Percentiles rank a stretch among this genome's conserved stretches.
These are phyloP conservation scores for Lachancea mirantina DNA, from an alignment of 805 yeast genomes.

Conservation along the genomic window DNA sequence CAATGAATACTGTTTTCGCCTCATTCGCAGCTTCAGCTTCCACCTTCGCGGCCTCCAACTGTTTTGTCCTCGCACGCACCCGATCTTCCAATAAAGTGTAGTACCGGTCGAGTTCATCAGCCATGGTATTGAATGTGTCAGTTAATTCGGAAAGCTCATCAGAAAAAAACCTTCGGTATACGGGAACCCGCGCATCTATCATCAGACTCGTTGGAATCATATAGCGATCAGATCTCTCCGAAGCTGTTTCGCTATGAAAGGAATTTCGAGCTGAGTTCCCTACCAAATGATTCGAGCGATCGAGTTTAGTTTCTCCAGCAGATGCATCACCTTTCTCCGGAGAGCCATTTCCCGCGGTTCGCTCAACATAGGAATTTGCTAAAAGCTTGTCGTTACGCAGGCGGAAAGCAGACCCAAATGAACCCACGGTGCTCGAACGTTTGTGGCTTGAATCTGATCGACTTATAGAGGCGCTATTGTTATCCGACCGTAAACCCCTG, in stretches of 20 bases:
- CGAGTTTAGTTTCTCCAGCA: slow-evolving; percentile 1
- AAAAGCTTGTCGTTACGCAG: slow-evolving; percentile 2
- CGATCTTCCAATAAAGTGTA: slow-evolving; percentile 82
- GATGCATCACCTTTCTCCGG: neutral
- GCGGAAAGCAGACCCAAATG: slow-evolving; percentile 2
- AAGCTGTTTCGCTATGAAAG: slow-evolving; percentile 11
- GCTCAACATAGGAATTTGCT: neutral
- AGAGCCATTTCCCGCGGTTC: neutral
- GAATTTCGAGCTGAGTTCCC: slow-evolving; percentile 3
- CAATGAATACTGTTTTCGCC: slow-evolving; percentile 89
- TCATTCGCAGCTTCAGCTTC: slow-evolving; percentile 95
- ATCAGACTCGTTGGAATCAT: slow-evolving; percentile 31
- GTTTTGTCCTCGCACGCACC: slow-evolving; percentile 77
- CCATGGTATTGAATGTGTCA: slow-evolving; percentile 86
- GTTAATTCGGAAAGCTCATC: slow-evolving; percentile 88
- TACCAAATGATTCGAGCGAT: neutral
- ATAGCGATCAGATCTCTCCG: slow-evolving; percentile 16
- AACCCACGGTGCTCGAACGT: slow-evolving; percentile 7
- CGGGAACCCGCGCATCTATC: slow-evolving; percentile 39
- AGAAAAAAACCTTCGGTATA: slow-evolving; percentile 44
- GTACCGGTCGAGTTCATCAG: slow-evolving; percentile 77
- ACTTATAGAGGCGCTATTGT: slow-evolving; percentile 6
- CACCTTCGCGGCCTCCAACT: slow-evolving; percentile 78
- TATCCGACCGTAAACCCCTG: slow-evolving; percentile 31
- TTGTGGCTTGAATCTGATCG: slow-evolving; percentile 8